phyloP scores from a whole-genome alignment of 768 basidiomycete species.

The Myochromella boudieri region DNA sequence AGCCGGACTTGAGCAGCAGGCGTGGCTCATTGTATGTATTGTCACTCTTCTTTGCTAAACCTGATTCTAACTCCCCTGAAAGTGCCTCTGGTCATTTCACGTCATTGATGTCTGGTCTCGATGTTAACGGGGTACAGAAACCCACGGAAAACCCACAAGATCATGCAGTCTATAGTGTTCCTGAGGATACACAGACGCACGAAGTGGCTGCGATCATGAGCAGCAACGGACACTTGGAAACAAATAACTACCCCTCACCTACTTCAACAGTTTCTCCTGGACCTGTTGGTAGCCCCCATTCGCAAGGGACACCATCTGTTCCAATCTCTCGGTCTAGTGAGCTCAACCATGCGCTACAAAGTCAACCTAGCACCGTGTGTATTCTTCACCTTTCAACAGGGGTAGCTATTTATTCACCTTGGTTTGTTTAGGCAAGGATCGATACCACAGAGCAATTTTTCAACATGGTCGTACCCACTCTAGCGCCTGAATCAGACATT shows the following conservation, averaged over 20 bases:
- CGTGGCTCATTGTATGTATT: conserved; percentile 41
- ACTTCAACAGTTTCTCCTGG: conserved; percentile 43
- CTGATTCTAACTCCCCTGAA: conserved; percentile 11
- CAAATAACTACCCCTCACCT: conserved; percentile 35
- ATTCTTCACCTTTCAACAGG: conserved; percentile 17
- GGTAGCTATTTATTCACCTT: conserved; percentile 16
- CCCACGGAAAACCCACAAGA: conserved; percentile 11
- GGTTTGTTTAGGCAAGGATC: background rate
- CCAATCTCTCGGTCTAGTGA: conserved; percentile 35
- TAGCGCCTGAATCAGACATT: conserved; percentile 6
- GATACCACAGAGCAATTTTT: conserved; percentile 3
- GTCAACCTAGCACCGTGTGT: too few relatives aligned
- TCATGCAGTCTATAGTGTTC: conserved; percentile 22
- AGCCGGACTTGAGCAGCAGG: conserved; percentile 26
- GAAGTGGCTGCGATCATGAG: conserved; percentile 7
- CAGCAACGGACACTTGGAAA: conserved; percentile 8
- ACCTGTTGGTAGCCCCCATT: conserved; percentile 28
- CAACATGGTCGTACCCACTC: background rate
- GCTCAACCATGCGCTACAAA: conserved; percentile 34
- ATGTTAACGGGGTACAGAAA: conserved; percentile 31
- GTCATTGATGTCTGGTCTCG: conserved; percentile 42
- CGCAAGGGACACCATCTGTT: conserved; percentile 19
- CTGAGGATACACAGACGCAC: conserved; percentile 21
- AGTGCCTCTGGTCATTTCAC: conserved; percentile 39
- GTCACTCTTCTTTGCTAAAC: conserved; percentile 14